phyloP scores from a whole-genome alignment of 495 filamentous ascomycete genomes.

The Xylaria venustula region DNA sequence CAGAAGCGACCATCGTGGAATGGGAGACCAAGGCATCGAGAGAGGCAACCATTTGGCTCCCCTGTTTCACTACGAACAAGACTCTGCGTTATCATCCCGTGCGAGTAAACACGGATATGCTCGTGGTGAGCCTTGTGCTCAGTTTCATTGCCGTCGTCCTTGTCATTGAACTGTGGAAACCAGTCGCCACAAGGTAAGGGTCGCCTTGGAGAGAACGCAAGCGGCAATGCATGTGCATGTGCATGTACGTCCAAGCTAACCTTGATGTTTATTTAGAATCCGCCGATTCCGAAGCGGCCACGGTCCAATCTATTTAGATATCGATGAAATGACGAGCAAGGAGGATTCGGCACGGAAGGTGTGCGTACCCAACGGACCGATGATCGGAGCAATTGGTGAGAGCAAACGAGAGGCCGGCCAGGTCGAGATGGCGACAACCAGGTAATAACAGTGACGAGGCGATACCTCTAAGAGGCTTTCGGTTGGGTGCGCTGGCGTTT shows the following conservation, averaged over 20 bases:
- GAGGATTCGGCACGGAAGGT: neutral
- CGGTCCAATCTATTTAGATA: constrained; percentile 22
- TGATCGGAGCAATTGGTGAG: neutral
- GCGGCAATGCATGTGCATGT: neutral
- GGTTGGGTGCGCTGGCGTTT: constrained; percentile 25
- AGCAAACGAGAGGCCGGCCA: neutral
- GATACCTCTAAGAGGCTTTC: neutral
- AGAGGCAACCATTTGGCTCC: constrained; percentile 23
- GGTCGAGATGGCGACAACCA: neutral
- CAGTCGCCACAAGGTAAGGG: constrained; percentile 33
- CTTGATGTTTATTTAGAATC: constrained; percentile 3
- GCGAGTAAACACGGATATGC: constrained; percentile 40
- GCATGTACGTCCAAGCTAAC: neutral
- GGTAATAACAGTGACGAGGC: neutral
- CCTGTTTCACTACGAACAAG: constrained; percentile 22
- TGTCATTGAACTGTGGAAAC: constrained; percentile 34
- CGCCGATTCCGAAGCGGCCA: constrained; percentile 2
- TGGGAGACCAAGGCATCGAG: constrained; percentile 23
- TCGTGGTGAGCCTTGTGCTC: constrained; percentile 35
- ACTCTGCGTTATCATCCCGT: constrained; percentile 24
- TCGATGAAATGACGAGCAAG: constrained; percentile 8
- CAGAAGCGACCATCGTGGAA: constrained; percentile 28
- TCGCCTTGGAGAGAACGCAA: neutral
- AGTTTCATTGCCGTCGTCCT: constrained; percentile 35
- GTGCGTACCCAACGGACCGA: neutral